Percentiles rank a stretch among this genome's conserved stretches.
Evolutionary conservation across 495 filamentous ascomycete species (phyloP).

Genomic region (Penicillium macrosclerotiorum): DNA sequence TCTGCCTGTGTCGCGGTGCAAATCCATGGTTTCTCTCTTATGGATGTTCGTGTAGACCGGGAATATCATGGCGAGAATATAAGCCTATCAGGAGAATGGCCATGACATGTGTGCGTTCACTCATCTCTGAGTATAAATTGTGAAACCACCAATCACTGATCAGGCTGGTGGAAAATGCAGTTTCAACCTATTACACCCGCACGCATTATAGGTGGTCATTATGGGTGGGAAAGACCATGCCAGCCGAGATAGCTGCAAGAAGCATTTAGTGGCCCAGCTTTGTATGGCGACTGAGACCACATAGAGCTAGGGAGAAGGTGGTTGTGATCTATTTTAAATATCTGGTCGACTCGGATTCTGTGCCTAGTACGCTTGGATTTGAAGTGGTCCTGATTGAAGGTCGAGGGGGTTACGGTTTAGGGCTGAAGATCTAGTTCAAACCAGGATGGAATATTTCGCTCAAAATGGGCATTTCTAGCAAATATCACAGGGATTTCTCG

Average conservation of each 20-base stretch:
- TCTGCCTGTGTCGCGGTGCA: conserved; percentile 41
- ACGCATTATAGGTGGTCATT: conserved; percentile 62
- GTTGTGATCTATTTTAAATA: too few species aligned
- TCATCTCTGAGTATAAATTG: conserved; percentile 7
- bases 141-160: too few species aligned
- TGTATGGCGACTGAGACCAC: conserved; percentile 67
- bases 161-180: neutral
- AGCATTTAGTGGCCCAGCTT: conserved; percentile 67
- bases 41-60: conserved; percentile 48
- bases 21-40: conserved; percentile 45
- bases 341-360: too few species aligned
- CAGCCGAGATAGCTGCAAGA: conserved; percentile 64
- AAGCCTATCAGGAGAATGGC: conserved; percentile 42
- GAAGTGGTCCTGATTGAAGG: too few species aligned
- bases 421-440: too few species aligned
- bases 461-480: too few species aligned
- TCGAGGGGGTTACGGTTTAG: too few species aligned
- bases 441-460: too few species aligned
- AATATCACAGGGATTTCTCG: too few species aligned
- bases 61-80: conserved; percentile 42
- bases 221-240: conserved; percentile 67
- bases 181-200: conserved; percentile 12
- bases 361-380: too few species aligned
- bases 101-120: conserved; percentile 32
- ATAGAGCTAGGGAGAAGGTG: conserved; percentile 65